These are phyloP conservation scores for Leptographium lundbergii DNA, from an alignment of 2,329 filamentous ascomycete species.

Conservation along the genomic window DNA sequence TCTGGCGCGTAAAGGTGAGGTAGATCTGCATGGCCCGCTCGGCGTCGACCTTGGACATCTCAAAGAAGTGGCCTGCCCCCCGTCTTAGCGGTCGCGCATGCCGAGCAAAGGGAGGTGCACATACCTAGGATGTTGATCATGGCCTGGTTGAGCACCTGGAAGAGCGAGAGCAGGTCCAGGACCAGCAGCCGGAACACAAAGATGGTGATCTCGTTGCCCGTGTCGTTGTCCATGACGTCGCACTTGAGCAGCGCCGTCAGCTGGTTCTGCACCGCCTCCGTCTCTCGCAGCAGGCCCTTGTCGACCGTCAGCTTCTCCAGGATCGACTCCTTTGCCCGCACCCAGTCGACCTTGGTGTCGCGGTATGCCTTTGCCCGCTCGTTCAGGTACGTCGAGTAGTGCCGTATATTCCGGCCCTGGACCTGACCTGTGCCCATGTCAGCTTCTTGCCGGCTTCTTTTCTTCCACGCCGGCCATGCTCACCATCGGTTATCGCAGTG, in stretches of 20 bases:
- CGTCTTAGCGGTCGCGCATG: not conserved
- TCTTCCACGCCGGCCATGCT: slow-evolving; percentile 17
- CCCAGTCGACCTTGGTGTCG: slow-evolving; percentile 81
- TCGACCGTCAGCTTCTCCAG: slow-evolving; percentile 80
- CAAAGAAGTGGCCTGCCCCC: slow-evolving; percentile 77
- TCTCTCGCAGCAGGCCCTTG: slow-evolving; percentile 84
- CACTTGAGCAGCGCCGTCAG: slow-evolving; percentile 78
- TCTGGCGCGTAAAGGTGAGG: slow-evolving; percentile 81
- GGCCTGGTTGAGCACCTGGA: slow-evolving; percentile 91
- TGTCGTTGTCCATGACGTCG: slow-evolving; percentile 78
- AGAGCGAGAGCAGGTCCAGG: slow-evolving; percentile 76
- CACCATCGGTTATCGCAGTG: slow-evolving; percentile 85
- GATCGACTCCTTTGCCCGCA: slow-evolving; percentile 67
- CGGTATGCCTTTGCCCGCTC: slow-evolving; percentile 72
- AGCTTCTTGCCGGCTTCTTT: not conserved
- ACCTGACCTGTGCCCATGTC: slow-evolving; percentile 56
- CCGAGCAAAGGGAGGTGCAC: slow-evolving; percentile 9
- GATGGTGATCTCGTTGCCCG: slow-evolving; percentile 92
- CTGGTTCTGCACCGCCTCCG: slow-evolving; percentile 80
- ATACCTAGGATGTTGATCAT: slow-evolving; percentile 91
- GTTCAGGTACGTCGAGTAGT: slow-evolving; percentile 78
- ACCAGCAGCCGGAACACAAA: slow-evolving; percentile 88
- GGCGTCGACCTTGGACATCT: slow-evolving; percentile 91
- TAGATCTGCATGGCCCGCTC: slow-evolving; percentile 88
- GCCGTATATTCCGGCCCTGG: slow-evolving; percentile 86